Base-by-base conservation (phyloP, 371 early-diverging fungal genomes). In the Mortierella sp. region DNA sequence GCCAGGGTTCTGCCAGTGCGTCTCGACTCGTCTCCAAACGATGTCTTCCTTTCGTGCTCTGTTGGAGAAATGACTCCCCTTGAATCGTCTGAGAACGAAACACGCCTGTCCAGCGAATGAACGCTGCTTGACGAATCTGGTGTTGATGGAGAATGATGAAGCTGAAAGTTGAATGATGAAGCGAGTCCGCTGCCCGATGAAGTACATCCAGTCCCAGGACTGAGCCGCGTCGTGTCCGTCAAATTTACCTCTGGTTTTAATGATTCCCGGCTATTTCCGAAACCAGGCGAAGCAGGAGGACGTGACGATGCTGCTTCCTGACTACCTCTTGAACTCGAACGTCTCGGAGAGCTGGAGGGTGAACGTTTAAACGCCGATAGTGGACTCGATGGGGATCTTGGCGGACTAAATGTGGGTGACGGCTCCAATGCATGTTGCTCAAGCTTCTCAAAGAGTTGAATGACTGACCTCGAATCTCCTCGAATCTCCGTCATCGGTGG, bases 1-100 rank as follows among this genome's bases (percentile, higher is more conserved):
- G 79, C 73, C 0, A 80, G 72, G 2, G 84, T 82, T 55, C 72
- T 79, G 38, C 81, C 65, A 11, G 55, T 72, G 0, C 77, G 75
- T 55, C 72, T 84, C 13, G 85, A 79, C 16, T 79, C 85, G n/a
- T 79, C 77, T 14, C 79, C 68, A 47, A 81, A 84, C 3, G 85
- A 77, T 3, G 77, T 21, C 52, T 52, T 71, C 54, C 58, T 72
- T 19, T 81, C 78, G 28, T 71, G 54, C 10, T 79, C 79, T 4
- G 73, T 60, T 26, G 76, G 55, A 11, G 81, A 70, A 6, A 75
- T 14, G 3, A 70, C 19, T 26, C 26, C 13, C 4, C 72, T 71
- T 3, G 55, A 70, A 13, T 81, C 81, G n/a, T 79, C 70, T 8
- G 84, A 76, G 48, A 79, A 81, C 7, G 84, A 78, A 0, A 80